Base-by-base conservation (phyloP, 768 basidiomycete species). In the Hydnomerulius pinastri region DNA sequence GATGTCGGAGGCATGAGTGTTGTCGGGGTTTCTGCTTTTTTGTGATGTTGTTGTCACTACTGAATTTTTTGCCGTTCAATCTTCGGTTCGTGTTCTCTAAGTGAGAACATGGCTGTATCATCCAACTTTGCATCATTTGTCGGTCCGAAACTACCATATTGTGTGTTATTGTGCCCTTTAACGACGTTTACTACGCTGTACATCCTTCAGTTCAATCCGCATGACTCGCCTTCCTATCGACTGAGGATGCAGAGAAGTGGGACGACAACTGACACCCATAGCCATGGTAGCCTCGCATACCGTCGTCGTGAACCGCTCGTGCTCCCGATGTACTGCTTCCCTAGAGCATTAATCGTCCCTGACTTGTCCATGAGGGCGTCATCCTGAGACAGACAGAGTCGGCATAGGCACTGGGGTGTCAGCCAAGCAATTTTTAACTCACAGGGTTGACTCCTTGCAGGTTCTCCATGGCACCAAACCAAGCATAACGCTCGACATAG, bases 1-100 rank as follows among this genome's bases (percentile, higher is more conserved):
- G n/a, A 67, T 77, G 71, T 67, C 73, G 23, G 77, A 76, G 40
- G 73, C 73, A 54, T 59, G 58, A 58, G 29, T 29, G 28, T 46
- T 51, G 43, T 20, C 35, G 10, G 25, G 44, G 23, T 55, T 53
- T 54, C 46, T 49, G n/a, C 30, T 24, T 37, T 17, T 50, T 46
- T 52, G 30, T 53, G 32, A 48, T 42, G 46, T 48, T 44, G 18
- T 43, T 40, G 18, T 37, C 38, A 24, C 18, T 55, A 43, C 33
- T 53, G 39, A 20, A 51, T 57, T 47, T 49, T 59, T 60, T 58
- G 48, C 52, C 13, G 47, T 56, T 39, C 33, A 35, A 12, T 50
- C 43, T 38, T 35, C 42, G 53, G 47, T 50, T 42, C 41, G 37
- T 48, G 29, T 37, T 33, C 20, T 46, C 23, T 25, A 30, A 48